Evolutionary conservation across 805 yeast genomes (phyloP).

Genomic region (Millerozyma miso): DNA sequence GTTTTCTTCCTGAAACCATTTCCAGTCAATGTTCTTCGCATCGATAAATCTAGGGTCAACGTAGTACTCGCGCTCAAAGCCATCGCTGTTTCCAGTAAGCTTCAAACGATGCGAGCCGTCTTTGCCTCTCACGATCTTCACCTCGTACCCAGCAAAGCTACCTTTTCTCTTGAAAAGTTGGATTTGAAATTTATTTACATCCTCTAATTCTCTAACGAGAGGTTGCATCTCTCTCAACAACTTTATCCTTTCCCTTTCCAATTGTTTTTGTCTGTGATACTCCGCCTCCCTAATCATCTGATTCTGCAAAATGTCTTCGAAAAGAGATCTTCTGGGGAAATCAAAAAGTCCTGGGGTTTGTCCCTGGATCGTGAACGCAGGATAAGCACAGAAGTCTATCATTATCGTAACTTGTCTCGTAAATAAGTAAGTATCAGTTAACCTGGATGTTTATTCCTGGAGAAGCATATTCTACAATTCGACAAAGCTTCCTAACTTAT

Average conservation of each 20-base stretch:
- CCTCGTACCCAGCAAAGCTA: constrained; percentile 30
- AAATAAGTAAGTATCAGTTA: not conserved
- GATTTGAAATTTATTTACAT: constrained; percentile 30
- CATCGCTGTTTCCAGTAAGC: constrained; percentile 20
- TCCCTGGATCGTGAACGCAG: not conserved
- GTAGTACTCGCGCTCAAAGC: constrained; percentile 28
- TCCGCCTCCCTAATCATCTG: not conserved
- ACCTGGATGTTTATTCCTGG: not conserved
- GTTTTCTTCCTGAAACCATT: constrained; percentile 24
- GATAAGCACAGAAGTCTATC: not conserved
- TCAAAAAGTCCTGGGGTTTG: not conserved
- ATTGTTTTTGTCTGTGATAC: not conserved
- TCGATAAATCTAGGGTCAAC: constrained; percentile 25
- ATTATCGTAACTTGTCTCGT: not conserved
- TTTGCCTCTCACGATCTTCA: constrained; percentile 17
- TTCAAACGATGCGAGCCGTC: constrained; percentile 16
- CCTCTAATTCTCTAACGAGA: constrained; percentile 30
- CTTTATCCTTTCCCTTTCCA: not conserved
- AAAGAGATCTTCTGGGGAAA: not conserved
- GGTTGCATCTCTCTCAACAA: constrained; percentile 2
- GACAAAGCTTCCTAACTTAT: not conserved
- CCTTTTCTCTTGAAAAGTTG: constrained; percentile 34
- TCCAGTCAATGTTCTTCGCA: constrained; percentile 30
- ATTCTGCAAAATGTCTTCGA: not conserved
- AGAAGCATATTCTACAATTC: not conserved